Evolutionary conservation across 2,329 filamentous ascomycete species (phyloP), one percentile per base, ranked within the genome.

Genomic region (Tothia fuscella): DNA sequence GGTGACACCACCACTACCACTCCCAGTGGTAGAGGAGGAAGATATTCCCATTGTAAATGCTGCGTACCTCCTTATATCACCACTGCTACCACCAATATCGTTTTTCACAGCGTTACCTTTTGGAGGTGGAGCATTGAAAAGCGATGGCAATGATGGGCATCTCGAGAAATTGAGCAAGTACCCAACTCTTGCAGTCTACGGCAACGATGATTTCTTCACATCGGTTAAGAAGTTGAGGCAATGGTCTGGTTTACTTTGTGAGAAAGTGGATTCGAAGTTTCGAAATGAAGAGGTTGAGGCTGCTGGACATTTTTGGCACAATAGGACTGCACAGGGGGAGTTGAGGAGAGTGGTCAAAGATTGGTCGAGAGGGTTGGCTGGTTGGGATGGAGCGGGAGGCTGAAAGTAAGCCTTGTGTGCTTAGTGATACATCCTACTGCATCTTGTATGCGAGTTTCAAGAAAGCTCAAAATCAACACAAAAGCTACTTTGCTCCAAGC

Each of bases 161-260:
- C 28, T 22, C 21, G 28, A 26, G 20, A 47, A 26, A 14, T 30
- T 50, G 6, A 35, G 50, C 4, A 53, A 50, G 28, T 49, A 56
- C 36, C 41, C 41, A 4, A 80, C 80, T 0, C 57, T 94, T 25
- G 78, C 76, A 0, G 59, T 93, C 0, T 93, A 79, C 53, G 89
- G 88, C 1, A 75, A 80, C 38, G 66, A 72, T 3, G 88, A 96
- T 57, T 62, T 70, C 0, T 93, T 95, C 49, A 78, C 83, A 1
- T 72, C 78, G 1, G 66, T 65, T 3, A 71, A 68, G 44, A 82
- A 75, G 56, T 65, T 88, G 50, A 69, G 72, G 9, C 61, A 66
- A 1, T 94, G 88, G 88, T 66, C 67, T 6, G 19, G 37, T 25
- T 10, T 6, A 3, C 12, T 45, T 12, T 30, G 32, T 10, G 21